Evolutionary conservation across 2,329 filamentous ascomycete species (phyloP).

Genomic region (Phyllosticta capitalensis): DNA sequence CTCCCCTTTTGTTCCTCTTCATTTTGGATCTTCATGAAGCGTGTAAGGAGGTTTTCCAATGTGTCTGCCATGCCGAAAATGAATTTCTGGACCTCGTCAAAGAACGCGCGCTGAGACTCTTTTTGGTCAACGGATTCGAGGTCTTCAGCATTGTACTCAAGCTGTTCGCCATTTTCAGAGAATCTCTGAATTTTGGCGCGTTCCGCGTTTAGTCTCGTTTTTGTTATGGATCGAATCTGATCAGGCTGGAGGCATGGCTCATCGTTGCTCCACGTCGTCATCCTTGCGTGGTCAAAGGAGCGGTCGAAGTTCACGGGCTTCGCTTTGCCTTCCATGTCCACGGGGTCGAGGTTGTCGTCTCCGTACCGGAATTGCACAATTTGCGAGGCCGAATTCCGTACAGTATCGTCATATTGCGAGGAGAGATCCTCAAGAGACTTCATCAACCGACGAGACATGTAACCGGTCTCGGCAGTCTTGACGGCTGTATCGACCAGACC

Average conservation of each 20-base stretch:
- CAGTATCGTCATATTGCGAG: conserved; percentile 87
- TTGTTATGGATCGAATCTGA: conserved; percentile 62
- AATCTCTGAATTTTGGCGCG: conserved; percentile 47
- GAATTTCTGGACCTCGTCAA: conserved; percentile 67
- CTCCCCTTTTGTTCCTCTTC: neutral
- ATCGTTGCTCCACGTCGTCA: conserved; percentile 67
- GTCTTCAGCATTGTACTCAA: conserved; percentile 24
- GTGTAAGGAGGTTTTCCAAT: conserved; percentile 6
- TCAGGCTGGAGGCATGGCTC: conserved; percentile 64
- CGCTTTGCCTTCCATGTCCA: conserved; percentile 93
- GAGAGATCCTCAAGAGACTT: conserved; percentile 95
- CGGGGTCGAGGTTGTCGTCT: conserved; percentile 87
- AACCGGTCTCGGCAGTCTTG: conserved; percentile 97
- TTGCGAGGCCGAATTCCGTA: conserved; percentile 77
- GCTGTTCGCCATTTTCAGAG: conserved; percentile 20
- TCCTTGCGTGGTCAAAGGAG: conserved; percentile 76
- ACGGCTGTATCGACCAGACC: conserved; percentile 97
- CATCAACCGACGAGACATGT: conserved; percentile 98
- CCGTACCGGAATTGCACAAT: conserved; percentile 98
- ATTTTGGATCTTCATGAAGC: conserved; percentile 38
- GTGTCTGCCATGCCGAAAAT: conserved; percentile 54
- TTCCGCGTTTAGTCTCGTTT: conserved; percentile 58
- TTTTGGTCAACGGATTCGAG: conserved; percentile 45
- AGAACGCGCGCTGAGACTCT: conserved; percentile 74
- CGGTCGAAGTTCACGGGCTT: conserved; percentile 87